These are phyloP conservation scores for Aurinia saxatilis DNA, from an alignment of 345 rosid genomes.

Conservation along the genomic window DNA sequence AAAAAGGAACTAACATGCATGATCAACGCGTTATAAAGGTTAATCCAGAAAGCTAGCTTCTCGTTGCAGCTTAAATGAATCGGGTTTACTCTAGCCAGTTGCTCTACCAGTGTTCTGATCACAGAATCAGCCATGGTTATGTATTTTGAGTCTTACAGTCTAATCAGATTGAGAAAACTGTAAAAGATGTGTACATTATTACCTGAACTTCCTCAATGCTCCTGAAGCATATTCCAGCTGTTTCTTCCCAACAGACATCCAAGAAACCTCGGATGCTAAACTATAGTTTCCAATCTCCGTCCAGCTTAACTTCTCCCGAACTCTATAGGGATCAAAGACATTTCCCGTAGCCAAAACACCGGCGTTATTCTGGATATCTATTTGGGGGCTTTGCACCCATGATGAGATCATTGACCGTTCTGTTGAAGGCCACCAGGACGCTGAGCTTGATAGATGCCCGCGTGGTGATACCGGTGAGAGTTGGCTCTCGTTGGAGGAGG, in stretches of 20 bases:
- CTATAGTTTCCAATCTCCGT: constrained; percentile 65
- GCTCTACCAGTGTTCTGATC: constrained; percentile 78
- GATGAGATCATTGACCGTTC: constrained; percentile 70
- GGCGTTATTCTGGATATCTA: constrained; percentile 44
- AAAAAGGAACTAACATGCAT: constrained; percentile 65
- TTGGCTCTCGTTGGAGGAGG: constrained; percentile 44
- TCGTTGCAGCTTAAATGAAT: constrained; percentile 59
- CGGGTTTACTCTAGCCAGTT: constrained; percentile 79
- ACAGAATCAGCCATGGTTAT: constrained; percentile 13
- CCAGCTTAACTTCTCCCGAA: constrained; percentile 89
- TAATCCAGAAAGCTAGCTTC: constrained; percentile 97
- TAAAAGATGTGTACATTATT: background rate
- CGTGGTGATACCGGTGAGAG: constrained; percentile 70
- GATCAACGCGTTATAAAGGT: constrained; percentile 85
- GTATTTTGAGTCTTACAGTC: background rate
- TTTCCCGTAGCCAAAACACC: constrained; percentile 50
- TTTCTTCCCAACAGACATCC: constrained; percentile 96
- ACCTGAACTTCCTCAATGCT: constrained; percentile 88
- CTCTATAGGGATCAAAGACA: constrained; percentile 73
- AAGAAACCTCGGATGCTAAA: constrained; percentile 69
- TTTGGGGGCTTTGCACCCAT: constrained; percentile 66
- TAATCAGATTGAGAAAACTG: background rate
- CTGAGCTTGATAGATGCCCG: constrained; percentile 69
- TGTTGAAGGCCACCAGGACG: constrained; percentile 77
- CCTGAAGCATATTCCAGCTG: constrained; percentile 91